Conservation (phyloP, 2,329 filamentous ascomycete species). For the Calonectria honghensis region DNA sequence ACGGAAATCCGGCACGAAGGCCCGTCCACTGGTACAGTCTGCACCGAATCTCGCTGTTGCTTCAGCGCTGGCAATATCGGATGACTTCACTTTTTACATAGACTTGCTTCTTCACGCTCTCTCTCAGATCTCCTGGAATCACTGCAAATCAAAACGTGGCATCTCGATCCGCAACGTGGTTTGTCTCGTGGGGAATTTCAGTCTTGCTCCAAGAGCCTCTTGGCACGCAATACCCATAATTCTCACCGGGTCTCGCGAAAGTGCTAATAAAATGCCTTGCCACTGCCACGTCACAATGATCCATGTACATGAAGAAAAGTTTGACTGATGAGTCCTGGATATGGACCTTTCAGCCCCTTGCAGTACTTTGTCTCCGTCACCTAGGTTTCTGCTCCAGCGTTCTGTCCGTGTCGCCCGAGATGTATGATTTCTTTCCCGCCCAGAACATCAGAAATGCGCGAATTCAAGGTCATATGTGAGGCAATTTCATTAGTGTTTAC, state of each 20-base stretch:
- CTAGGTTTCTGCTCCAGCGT: not conserved
- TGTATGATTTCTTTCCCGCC: constrained; percentile 1
- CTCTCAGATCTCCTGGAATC: not conserved
- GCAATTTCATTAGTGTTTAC: not conserved
- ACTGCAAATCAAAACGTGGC: accelerated
- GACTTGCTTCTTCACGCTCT: not conserved
- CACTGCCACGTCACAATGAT: not conserved
- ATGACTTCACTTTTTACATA: not conserved
- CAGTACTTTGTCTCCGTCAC: not conserved
- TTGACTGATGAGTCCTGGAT: not conserved
- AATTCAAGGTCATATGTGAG: not conserved
- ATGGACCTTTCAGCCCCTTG: not conserved
- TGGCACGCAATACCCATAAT: not conserved
- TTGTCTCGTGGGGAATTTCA: not conserved
- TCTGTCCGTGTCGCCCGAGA: not conserved
- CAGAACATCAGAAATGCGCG: not conserved
- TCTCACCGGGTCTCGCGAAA: not conserved
- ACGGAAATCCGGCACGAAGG: not conserved
- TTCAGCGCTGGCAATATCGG: too few relatives aligned
- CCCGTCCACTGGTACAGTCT: not conserved
- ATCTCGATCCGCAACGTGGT: not conserved
- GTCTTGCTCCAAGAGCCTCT: not conserved
- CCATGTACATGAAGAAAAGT: not conserved
- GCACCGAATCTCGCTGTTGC: not conserved
- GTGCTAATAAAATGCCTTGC: not conserved